phyloP scores from a whole-genome alignment of 176 grass and related monocot genomes.

The Musa acuminata region DNA sequence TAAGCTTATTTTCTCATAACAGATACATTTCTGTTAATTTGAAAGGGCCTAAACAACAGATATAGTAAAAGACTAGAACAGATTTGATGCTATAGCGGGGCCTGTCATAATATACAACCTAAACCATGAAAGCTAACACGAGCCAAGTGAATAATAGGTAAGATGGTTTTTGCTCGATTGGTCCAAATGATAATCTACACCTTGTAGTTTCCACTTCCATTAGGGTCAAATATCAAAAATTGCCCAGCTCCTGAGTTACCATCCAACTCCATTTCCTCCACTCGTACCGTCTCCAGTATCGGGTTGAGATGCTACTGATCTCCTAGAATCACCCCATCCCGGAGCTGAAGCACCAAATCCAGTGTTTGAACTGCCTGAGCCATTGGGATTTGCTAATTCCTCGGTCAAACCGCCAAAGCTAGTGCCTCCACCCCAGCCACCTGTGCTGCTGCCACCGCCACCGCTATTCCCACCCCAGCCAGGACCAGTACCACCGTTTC shows the following conservation, averaged over 20 bases:
- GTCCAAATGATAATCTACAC: too few relatives aligned
- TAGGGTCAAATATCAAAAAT: too few relatives aligned
- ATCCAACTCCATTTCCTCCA: not conserved
- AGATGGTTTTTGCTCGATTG: too few relatives aligned
- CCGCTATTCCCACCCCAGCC: not conserved
- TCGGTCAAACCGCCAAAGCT: not conserved
- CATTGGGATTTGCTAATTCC: not conserved
- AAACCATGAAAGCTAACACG: too few relatives aligned
- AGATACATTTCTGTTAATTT: too few relatives aligned
- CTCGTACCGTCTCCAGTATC: not conserved
- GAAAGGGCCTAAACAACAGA: too few relatives aligned
- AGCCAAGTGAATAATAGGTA: too few relatives aligned
- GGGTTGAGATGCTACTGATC: not conserved
- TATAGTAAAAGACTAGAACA: too few relatives aligned
- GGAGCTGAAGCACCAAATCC: not conserved
- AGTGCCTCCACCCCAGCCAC: constrained; percentile 3
- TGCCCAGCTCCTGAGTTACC: not conserved
- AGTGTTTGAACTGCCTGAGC: not conserved
- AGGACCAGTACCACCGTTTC: not conserved
- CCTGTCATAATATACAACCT: too few relatives aligned
- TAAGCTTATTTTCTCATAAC: too few relatives aligned
- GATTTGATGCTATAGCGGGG: too few relatives aligned
- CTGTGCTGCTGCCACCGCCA: not conserved
- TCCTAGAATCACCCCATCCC: not conserved
- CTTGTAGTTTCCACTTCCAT: too few relatives aligned